Base-by-base conservation (phyloP, 164 flowering plant species). In the Macadamia integrifolia region DNA sequence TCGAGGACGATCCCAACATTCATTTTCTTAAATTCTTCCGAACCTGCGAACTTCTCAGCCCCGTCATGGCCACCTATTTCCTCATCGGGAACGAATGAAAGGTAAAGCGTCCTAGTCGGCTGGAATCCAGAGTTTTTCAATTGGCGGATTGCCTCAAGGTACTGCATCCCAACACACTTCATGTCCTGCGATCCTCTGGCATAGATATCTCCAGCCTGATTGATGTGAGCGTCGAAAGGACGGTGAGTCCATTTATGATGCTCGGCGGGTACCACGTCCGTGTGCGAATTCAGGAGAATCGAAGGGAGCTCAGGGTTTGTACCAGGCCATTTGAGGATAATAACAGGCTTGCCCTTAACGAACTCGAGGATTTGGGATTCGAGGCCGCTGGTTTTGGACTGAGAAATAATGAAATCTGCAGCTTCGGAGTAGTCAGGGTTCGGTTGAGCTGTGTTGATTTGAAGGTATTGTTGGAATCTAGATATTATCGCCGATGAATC, bases 111-210 rank as follows among this genome's bases (percentile, higher is more conserved):
- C 9, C 98, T 78, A 12, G 76, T 10, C 0, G 99, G 99, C 71
- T 72, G 61, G 62, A 89, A 92, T 11, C 90, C 92, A 46, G 80
- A 71, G 14, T 62, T 61, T 79, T 85, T 86, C 67, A 92, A 73
- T 56, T 76, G 75, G 49, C 94, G 82, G 59, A 92, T 83, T 15
- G 96, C 98, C 72, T 95, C 99, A 1, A 92, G 75, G 76, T 92
- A 88, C 85, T 95, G 99, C 74, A 90, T 52, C 1, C 99, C 99
- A 12, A 94, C 99, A 69, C 98, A 90, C 80, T 94, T 94, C 99
- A 94, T 94, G 74, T 94, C 99, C 88, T 95, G 99, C 0, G 98
- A 89, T 1, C 98, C 99, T 40, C 99, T 73, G 7, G 96, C 99
- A 62, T 55, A 89, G 62, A 95, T 84, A 48, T 80, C 62, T 5